These are phyloP conservation scores for Daldinia sp. DNA, from an alignment of 2,329 filamentous ascomycete species.

Conservation along the genomic window DNA sequence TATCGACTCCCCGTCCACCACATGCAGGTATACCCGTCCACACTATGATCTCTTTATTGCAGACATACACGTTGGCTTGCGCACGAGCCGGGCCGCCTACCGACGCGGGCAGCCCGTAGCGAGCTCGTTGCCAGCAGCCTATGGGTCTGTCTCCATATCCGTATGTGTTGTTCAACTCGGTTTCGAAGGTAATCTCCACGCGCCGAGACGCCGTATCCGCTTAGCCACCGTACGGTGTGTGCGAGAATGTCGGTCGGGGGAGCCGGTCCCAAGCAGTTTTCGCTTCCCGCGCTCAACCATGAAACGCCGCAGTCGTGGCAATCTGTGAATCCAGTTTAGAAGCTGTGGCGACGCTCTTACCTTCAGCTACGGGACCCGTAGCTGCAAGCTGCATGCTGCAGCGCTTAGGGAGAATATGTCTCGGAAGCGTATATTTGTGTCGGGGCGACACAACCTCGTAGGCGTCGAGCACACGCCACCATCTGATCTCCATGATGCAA, in stretches of 20 bases:
- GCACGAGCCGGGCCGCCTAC: slow-evolving; percentile 1
- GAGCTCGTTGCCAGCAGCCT: slow-evolving; percentile 8
- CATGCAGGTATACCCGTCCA: slow-evolving; percentile 3
- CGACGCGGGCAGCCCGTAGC: slow-evolving; percentile 7
- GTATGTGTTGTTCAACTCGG: slow-evolving; percentile 15
- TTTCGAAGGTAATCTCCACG: slow-evolving; percentile 11
- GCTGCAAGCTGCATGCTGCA: slow-evolving; percentile 10
- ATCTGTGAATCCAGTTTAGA: slow-evolving; percentile 1
- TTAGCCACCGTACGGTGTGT: slow-evolving; percentile 9
- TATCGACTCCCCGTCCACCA: neutral
- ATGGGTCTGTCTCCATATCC: slow-evolving; percentile 6
- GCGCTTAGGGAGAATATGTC: neutral
- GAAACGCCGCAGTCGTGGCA: slow-evolving; percentile 12
- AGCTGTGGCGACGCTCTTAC: neutral
- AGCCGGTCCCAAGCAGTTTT: neutral
- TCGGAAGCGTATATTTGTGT: slow-evolving; percentile 10
- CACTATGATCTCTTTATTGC: slow-evolving; percentile 2
- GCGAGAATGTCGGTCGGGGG: slow-evolving; percentile 3
- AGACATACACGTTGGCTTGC: neutral
- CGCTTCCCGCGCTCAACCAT: neutral
- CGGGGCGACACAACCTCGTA: neutral
- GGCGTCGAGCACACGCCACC: slow-evolving; percentile 12
- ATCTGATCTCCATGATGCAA: slow-evolving; percentile 21
- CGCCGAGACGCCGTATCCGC: slow-evolving; percentile 16
- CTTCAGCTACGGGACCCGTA: slow-evolving; percentile 1